Evolutionary conservation across 257 asterid genomes (phyloP).

Genomic region (Gentiana macrophylla): DNA sequence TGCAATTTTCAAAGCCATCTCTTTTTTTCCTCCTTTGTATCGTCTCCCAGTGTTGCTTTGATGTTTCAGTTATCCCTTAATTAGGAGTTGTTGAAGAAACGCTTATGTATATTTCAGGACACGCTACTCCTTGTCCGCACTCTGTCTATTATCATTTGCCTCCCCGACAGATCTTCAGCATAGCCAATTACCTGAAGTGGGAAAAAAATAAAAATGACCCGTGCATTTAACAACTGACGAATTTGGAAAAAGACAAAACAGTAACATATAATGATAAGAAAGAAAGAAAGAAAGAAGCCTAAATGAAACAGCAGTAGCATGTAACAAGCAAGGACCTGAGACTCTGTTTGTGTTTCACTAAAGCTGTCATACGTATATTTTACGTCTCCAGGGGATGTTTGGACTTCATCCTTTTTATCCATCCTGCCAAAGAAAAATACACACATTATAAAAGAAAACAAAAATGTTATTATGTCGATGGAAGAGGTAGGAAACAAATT

Average conservation of each 20-base stretch:
- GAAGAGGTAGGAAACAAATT: neutral
- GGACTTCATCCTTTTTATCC: slow-evolving; percentile 35
- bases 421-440: slow-evolving; percentile 32
- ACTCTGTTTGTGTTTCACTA: slow-evolving; percentile 89
- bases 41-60: too few relatives aligned
- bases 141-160: slow-evolving; percentile 93
- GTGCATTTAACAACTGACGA: neutral
- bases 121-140: slow-evolving; percentile 65
- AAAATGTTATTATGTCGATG: neutral
- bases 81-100: too few relatives aligned
- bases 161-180: slow-evolving; percentile 88
- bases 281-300: too few relatives aligned
- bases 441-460: neutral
- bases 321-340: slow-evolving; percentile 55
- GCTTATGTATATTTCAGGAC: slow-evolving; percentile 15
- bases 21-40: too few relatives aligned
- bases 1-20: too few relatives aligned
- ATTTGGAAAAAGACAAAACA: slow-evolving; percentile 10
- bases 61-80: too few relatives aligned
- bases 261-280: too few relatives aligned
- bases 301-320: slow-evolving; percentile 2
- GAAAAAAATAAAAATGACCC: neutral
- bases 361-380: slow-evolving; percentile 45
- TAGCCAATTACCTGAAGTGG: slow-evolving; percentile 71
- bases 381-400: slow-evolving; percentile 24